Conservation (phyloP, 2,329 filamentous ascomycete species). For the Hysterium pulicare region DNA sequence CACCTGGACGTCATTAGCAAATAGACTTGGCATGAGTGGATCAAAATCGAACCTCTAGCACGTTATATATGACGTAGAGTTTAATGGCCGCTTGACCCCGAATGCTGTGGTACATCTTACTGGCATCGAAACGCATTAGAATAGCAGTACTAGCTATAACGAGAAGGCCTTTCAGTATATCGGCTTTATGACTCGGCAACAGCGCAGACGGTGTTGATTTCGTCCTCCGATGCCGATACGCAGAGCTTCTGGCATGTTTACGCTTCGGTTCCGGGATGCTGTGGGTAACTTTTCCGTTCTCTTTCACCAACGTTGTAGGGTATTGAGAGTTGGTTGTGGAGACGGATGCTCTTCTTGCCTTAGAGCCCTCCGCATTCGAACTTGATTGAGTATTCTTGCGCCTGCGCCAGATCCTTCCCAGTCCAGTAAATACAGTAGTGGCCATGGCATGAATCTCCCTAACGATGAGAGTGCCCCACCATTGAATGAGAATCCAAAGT, state of each 20-base stretch:
- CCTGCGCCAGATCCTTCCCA: conserved; percentile 72
- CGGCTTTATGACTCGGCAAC: conserved; percentile 87
- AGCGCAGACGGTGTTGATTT: conserved; percentile 83
- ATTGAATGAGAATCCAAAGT: conserved; percentile 68
- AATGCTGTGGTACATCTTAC: conserved; percentile 97
- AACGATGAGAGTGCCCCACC: conserved; percentile 70
- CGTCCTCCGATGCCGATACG: conserved; percentile 63
- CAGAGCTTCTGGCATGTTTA: conserved; percentile 27
- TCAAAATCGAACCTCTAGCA: conserved; percentile 65
- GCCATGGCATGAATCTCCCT: conserved; percentile 71
- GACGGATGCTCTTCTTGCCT: conserved; percentile 25
- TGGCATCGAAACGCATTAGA: conserved; percentile 89
- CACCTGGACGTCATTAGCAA: conserved; percentile 45
- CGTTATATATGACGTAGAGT: conserved; percentile 97
- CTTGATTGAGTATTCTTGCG: conserved; percentile 43
- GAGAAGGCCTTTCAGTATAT: conserved; percentile 84
- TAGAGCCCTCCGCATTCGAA: conserved; percentile 24
- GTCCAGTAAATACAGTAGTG: conserved; percentile 73
- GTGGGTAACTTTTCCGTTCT: conserved; percentile 18
- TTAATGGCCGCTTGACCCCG: conserved; percentile 96
- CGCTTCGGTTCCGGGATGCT: conserved; percentile 29
- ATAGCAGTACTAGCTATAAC: conserved; percentile 82
- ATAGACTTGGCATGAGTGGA: not conserved
- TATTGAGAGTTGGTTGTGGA: conserved; percentile 11
- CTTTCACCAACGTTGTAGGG: conserved; percentile 18